phyloP scores from a whole-genome alignment of 495 filamentous ascomycete species.

The Ascodesmis nigricans region DNA sequence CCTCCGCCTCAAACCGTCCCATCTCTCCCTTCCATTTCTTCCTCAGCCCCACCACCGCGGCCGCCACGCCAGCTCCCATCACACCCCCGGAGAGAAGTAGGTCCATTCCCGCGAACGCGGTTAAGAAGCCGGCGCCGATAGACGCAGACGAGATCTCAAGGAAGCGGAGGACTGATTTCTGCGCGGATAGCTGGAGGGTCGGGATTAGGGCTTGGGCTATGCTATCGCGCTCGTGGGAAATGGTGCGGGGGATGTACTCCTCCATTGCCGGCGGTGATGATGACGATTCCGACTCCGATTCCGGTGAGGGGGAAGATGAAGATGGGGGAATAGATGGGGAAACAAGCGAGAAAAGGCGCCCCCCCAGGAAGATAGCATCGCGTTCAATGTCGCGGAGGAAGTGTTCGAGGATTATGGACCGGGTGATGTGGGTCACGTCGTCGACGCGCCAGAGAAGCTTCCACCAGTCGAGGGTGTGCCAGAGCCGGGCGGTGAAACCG shows the following conservation, averaged over 20 bases:
- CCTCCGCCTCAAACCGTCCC: constrained; percentile 47
- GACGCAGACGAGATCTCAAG: constrained; percentile 40
- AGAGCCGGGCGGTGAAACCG: constrained; percentile 45
- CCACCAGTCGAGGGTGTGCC: constrained; percentile 73
- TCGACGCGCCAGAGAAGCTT: constrained; percentile 88
- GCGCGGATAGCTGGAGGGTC: constrained; percentile 55
- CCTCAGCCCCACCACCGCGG: constrained; percentile 51
- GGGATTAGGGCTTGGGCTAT: constrained; percentile 45
- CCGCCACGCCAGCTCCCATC: constrained; percentile 48
- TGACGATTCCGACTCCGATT: constrained; percentile 4
- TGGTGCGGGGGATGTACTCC: constrained; percentile 3
- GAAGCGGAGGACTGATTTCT: constrained; percentile 55
- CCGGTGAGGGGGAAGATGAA: constrained; percentile 3
- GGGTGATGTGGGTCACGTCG: constrained; percentile 61
- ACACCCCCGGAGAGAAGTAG: constrained; percentile 64
- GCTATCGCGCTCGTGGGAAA: constrained; percentile 11
- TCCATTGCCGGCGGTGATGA: neutral
- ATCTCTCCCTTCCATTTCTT: constrained; percentile 52
- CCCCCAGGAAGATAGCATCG: constrained; percentile 55
- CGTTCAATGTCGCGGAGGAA: constrained; percentile 59
- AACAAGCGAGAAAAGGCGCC: constrained; percentile 47
- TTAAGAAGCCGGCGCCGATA: constrained; percentile 35
- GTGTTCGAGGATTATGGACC: constrained; percentile 47
- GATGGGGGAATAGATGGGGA: constrained; percentile 11
- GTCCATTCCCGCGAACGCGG: constrained; percentile 31